Evolutionary conservation across 2,329 filamentous ascomycete species (phyloP).

Genomic region (Cercospora sp.): DNA sequence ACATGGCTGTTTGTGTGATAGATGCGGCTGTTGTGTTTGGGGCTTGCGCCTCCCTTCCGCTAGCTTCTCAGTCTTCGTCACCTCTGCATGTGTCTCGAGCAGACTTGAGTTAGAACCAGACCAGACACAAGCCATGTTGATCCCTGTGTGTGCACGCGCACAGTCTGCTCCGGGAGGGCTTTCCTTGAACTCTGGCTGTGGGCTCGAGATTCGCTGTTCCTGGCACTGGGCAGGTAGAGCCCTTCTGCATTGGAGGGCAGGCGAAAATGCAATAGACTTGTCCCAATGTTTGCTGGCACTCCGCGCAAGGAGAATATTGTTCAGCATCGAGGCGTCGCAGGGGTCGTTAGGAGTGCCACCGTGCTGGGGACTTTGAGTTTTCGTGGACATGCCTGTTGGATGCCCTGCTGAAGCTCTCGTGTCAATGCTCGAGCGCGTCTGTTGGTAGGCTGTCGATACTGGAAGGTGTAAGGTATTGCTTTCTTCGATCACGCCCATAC

Average conservation of each 20-base stretch:
- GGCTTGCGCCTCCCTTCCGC: not conserved
- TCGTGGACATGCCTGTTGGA: not conserved
- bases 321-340: not conserved
- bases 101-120: not conserved
- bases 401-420: not conserved
- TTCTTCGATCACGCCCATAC: not conserved
- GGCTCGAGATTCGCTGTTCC: not conserved
- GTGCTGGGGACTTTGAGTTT: not conserved
- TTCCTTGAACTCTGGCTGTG: not conserved
- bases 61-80: not conserved
- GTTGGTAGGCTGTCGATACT: not conserved
- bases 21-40: not conserved
- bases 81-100: not conserved
- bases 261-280: not conserved
- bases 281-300: not conserved
- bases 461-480: not conserved
- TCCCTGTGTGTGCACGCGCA: not conserved
- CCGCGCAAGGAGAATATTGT: not conserved
- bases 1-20: not conserved
- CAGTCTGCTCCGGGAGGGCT: not conserved
- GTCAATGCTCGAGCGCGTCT: not conserved
- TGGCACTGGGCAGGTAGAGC: not conserved
- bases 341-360: not conserved
- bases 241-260: not conserved
- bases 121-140: not conserved